Conservation (phyloP, 768 basidiomycete species). For the Kwoniella newhampshirensis region DNA sequence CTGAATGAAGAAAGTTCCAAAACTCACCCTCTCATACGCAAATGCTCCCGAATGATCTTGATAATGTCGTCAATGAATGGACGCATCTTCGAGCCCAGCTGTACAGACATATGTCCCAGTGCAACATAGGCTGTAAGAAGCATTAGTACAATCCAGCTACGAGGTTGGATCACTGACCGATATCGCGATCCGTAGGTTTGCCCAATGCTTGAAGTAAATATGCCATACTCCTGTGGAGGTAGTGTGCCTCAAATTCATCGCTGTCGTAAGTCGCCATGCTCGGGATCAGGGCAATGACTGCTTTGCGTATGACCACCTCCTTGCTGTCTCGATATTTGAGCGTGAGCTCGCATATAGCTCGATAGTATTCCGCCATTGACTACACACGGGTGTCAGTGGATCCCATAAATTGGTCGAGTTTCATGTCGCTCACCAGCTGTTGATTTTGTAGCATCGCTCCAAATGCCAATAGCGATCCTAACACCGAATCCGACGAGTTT, state of each 20-base stretch:
- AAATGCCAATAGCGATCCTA: conserved; percentile 88
- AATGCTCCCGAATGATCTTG: conserved; percentile 79
- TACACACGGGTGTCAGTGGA: conserved; percentile 18
- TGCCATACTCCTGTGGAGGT: conserved; percentile 89
- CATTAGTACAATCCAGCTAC: neutral
- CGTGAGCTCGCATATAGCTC: conserved; percentile 84
- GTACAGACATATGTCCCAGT: conserved; percentile 89
- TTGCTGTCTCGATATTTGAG: conserved; percentile 82
- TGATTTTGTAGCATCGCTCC: conserved; percentile 87
- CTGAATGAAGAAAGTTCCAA: neutral
- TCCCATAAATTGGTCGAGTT: neutral
- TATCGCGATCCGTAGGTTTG: conserved; percentile 82
- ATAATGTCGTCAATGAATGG: conserved; percentile 91
- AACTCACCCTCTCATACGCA: conserved; percentile 78
- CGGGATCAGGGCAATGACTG: conserved; percentile 93
- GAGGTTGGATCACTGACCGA: conserved; percentile 61
- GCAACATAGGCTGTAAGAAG: conserved; percentile 78
- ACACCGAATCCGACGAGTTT: conserved; percentile 79
- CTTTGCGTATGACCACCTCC: conserved; percentile 83
- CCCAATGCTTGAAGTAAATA: conserved; percentile 84
- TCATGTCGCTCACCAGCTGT: conserved; percentile 69
- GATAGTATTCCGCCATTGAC: conserved; percentile 60
- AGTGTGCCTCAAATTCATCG: conserved; percentile 84
- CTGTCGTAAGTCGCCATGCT: conserved; percentile 92
- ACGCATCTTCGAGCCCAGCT: conserved; percentile 92